Conservation (phyloP, 2,329 filamentous ascomycete species). For the Scedosporium apiospermum region DNA sequence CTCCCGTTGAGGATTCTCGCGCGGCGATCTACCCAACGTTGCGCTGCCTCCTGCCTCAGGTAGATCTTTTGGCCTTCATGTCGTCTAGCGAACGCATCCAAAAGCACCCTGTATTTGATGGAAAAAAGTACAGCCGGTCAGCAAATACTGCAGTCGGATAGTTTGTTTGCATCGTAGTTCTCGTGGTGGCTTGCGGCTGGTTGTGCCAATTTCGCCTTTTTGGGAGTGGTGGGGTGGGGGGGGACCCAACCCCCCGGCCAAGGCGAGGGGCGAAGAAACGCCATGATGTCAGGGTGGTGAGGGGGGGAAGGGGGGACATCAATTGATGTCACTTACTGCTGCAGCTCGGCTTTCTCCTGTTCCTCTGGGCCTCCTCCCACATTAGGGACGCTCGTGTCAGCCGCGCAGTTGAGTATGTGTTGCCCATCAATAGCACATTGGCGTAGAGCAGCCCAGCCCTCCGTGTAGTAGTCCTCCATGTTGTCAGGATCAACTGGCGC, state of each 20-base stretch:
- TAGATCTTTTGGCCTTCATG: constrained; percentile 59
- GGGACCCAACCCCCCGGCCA: not conserved
- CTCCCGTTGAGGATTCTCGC: constrained; percentile 42
- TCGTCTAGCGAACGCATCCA: constrained; percentile 51
- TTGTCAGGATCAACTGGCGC: constrained; percentile 44
- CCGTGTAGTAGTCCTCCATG: constrained; percentile 51
- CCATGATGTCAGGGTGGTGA: not conserved
- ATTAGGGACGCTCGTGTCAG: constrained; percentile 49
- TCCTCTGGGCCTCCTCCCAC: constrained; percentile 45
- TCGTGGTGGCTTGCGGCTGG: no score
- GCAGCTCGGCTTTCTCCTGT: constrained; percentile 52
- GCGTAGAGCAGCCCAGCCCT: constrained; percentile 52
- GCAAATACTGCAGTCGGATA: not conserved
- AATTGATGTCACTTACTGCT: constrained; percentile 39
- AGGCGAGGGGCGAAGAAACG: not conserved
- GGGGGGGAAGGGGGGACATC: not conserved
- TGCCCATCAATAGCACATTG: constrained; percentile 55
- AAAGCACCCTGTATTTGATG: constrained; percentile 29
- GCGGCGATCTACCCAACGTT: constrained; percentile 48
- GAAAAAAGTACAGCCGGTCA: not conserved
- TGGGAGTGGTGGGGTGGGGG: not conserved
- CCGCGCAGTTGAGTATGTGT: constrained; percentile 54
- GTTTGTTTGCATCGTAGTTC: no score
- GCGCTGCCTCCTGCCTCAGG: constrained; percentile 48
- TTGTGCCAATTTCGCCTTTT: no score